Evolutionary conservation across 2,329 filamentous ascomycete genomes (phyloP).

Genomic region (Dothideomycetidae sp.): DNA sequence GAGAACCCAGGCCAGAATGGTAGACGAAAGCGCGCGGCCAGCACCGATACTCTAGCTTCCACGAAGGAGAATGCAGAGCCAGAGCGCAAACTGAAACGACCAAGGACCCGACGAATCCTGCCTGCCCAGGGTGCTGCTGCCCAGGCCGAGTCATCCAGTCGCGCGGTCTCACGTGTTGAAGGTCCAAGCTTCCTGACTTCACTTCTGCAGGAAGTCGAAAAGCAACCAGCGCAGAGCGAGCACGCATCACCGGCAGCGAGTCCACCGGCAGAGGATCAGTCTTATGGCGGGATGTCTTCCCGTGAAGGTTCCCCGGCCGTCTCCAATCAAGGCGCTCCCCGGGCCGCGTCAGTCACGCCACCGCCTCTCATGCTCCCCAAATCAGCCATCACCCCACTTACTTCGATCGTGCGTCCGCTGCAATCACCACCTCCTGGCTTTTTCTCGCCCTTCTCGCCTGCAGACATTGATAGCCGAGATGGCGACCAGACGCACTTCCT

Average conservation of each 20-base stretch:
- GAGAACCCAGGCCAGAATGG: constrained; percentile 34
- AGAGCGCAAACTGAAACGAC: constrained; percentile 74
- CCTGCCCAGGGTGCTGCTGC: constrained; percentile 31
- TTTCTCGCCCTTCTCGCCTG: constrained; percentile 12
- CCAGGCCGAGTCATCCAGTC: constrained; percentile 22
- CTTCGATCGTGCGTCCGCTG: constrained; percentile 55
- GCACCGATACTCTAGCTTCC: constrained; percentile 56
- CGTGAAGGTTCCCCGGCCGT: constrained; percentile 51
- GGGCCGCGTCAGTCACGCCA: constrained; percentile 53
- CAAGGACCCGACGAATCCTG: constrained; percentile 57
- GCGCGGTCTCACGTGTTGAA: constrained; percentile 24
- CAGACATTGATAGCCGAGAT: constrained; percentile 20
- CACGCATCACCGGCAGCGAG: constrained; percentile 2
- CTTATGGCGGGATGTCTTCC: constrained; percentile 39
- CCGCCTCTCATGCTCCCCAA: constrained; percentile 48
- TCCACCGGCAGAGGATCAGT: constrained; percentile 25
- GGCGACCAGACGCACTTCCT: constrained; percentile 16
- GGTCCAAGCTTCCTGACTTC: constrained; percentile 74
- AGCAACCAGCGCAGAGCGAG: constrained; percentile 22
- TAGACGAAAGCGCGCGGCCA: constrained; percentile 64
- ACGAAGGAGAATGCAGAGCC: constrained; percentile 43
- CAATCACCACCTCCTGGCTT: constrained; percentile 42
- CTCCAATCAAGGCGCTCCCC: constrained; percentile 52
- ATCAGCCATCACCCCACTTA: constrained; percentile 51
- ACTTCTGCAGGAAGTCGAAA: constrained; percentile 75